Percentiles rank a stretch among this genome's conserved stretches.
Conservation (phyloP, 2,329 filamentous ascomycete species). For the Bipolaris zeicola region DNA sequence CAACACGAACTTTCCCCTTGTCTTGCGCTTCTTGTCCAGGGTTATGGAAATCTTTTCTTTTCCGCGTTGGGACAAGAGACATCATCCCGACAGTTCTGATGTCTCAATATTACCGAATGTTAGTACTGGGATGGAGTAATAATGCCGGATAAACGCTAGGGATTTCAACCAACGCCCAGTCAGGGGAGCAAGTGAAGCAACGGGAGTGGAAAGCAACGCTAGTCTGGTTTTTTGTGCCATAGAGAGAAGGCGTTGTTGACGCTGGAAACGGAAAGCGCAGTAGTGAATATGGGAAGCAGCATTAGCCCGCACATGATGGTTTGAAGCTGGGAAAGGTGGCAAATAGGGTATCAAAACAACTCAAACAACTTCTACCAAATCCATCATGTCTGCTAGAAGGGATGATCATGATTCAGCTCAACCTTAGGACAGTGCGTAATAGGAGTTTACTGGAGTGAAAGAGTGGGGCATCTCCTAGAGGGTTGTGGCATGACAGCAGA, state of each 20-base stretch:
- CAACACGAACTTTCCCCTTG: slow-evolving; percentile 42
- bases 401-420: no score
- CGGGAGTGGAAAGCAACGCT: background rate
- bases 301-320: background rate
- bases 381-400: background rate
- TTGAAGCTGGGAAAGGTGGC: background rate
- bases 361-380: background rate
- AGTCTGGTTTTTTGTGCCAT: background rate
- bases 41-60: slow-evolving; percentile 39
- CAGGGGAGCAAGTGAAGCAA: background rate
- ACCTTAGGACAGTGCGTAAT: background rate
- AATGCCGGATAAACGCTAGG: slow-evolving; percentile 8
- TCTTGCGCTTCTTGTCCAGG: slow-evolving; percentile 26
- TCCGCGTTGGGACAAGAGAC: slow-evolving; percentile 37
- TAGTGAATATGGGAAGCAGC: background rate
- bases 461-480: background rate
- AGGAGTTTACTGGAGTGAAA: background rate
- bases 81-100: slow-evolving; percentile 31
- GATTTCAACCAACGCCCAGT: background rate
- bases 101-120: background rate
- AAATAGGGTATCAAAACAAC: background rate
- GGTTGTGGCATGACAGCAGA: background rate
- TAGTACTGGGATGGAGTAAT: slow-evolving; percentile 3
- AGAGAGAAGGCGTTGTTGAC: background rate
- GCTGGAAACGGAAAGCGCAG: background rate